Evolutionary conservation across 345 rosid species (phyloP).

Genomic region (Raphanus sativus): DNA sequence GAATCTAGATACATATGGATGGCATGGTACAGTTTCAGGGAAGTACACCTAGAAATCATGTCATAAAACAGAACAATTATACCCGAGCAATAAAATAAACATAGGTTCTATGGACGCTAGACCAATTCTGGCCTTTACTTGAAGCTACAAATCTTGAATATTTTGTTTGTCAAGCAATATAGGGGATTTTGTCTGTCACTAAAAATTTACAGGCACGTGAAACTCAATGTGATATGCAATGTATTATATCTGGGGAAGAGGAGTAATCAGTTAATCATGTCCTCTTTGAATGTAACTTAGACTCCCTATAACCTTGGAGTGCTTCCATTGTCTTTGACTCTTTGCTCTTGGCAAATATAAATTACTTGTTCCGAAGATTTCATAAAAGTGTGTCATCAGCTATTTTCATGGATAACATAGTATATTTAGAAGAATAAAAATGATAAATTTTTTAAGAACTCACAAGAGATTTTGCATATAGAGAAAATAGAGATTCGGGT

Average conservation of each 20-base stretch:
- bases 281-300: too few species aligned
- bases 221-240: neutral
- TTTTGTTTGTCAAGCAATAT: neutral
- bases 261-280: too few species aligned
- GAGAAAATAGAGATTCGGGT: too few species aligned
- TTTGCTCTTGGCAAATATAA: too few species aligned
- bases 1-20: neutral
- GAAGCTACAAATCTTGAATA: neutral
- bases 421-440: too few species aligned
- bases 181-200: neutral
- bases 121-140: neutral
- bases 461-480: neutral
- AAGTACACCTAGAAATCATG: neutral
- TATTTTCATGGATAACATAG: neutral
- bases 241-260: neutral
- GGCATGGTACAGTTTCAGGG: neutral
- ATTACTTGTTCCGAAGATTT: too few species aligned
- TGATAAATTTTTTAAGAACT: too few species aligned
- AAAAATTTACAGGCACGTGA: neutral
- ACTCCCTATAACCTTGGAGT: too few species aligned
- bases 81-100: neutral
- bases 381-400: neutral
- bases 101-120: neutral
- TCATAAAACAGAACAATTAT: neutral
- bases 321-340: too few species aligned